These are phyloP conservation scores for Debaryomycetaceae sp. DNA, from an alignment of 1,139 yeast genomes.

Conservation along the genomic window DNA sequence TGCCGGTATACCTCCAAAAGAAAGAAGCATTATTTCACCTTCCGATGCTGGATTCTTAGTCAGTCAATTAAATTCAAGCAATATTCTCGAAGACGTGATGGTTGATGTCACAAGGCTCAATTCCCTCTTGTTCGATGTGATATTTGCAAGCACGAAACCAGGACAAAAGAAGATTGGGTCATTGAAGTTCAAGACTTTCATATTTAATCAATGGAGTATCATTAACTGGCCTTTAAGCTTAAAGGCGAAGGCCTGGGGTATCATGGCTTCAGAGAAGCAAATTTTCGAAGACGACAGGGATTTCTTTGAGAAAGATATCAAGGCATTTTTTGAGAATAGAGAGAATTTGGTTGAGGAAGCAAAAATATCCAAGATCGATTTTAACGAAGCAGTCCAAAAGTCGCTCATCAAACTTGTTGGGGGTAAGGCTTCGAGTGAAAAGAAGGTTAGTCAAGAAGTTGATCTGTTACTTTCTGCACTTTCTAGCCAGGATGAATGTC, in stretches of 20 bases:
- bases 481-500: slow-evolving; percentile 36
- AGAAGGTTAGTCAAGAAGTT: slow-evolving; percentile 47
- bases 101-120: slow-evolving; percentile 27
- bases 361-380: slow-evolving; percentile 42
- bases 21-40: slow-evolving; percentile 57
- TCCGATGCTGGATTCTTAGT: slow-evolving; percentile 56
- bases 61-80: slow-evolving; percentile 30
- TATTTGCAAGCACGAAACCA: slow-evolving; percentile 28
- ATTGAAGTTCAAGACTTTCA: slow-evolving; percentile 33
- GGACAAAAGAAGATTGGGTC: slow-evolving; percentile 38
- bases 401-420: slow-evolving; percentile 57
- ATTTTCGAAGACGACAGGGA: slow-evolving; percentile 29
- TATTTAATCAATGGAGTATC: slow-evolving; percentile 44
- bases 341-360: slow-evolving; percentile 43
- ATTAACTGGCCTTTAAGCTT: slow-evolving; percentile 28
- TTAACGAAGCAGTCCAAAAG: slow-evolving; percentile 49
- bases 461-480: slow-evolving; percentile 57
- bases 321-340: slow-evolving; percentile 34
- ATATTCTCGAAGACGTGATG: slow-evolving; percentile 24
- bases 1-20: slow-evolving; percentile 34
- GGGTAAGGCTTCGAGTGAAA: slow-evolving; percentile 41
- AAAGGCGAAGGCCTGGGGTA: slow-evolving; percentile 32
- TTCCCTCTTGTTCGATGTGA: slow-evolving; percentile 21
- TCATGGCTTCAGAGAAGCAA: slow-evolving; percentile 21
- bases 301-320: slow-evolving; percentile 29